phyloP scores from a whole-genome alignment of 2,329 filamentous ascomycete species.

The Cercospora brassicicola region DNA sequence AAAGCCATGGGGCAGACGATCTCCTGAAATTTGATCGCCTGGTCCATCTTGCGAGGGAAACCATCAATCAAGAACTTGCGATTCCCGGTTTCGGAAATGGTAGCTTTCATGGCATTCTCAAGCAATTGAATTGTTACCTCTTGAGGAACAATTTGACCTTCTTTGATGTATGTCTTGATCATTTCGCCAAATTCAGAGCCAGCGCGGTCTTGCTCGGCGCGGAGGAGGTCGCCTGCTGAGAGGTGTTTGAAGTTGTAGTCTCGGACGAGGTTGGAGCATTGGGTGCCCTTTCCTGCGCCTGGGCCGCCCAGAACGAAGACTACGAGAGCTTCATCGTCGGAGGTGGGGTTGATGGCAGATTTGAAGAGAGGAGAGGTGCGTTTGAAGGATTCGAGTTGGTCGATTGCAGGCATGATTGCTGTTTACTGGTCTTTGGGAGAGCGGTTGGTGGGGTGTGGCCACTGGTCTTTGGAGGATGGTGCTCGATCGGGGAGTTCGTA shows the following conservation, averaged over 20 bases:
- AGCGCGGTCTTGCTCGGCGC: slow-evolving; percentile 84
- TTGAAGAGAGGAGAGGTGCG: slow-evolving; percentile 74
- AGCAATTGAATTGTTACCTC: slow-evolving; percentile 92
- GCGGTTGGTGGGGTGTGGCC: slow-evolving; percentile 33
- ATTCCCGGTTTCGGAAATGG: slow-evolving; percentile 59
- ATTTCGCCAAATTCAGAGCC: slow-evolving; percentile 87
- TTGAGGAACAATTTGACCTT: slow-evolving; percentile 97
- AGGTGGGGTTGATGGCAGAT: slow-evolving; percentile 41
- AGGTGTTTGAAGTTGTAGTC: slow-evolving; percentile 92
- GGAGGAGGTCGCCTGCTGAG: slow-evolving; percentile 87
- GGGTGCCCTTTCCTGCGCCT: slow-evolving; percentile 93
- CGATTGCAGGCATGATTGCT: slow-evolving; percentile 54
- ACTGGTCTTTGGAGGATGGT: slow-evolving; percentile 32
- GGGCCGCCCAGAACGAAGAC: slow-evolving; percentile 95
- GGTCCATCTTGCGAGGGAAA: slow-evolving; percentile 96
- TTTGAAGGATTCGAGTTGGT: slow-evolving; percentile 61
- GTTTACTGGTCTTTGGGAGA: slow-evolving; percentile 36
- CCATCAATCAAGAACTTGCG: slow-evolving; percentile 76
- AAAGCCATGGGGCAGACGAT: slow-evolving; percentile 79
- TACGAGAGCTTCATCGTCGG: slow-evolving; percentile 70
- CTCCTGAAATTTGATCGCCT: slow-evolving; percentile 90
- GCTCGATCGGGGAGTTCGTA: slow-evolving; percentile 35
- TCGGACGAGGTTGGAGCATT: slow-evolving; percentile 82
- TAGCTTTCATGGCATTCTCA: slow-evolving; percentile 84
- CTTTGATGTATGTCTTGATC: slow-evolving; percentile 89